Percentiles rank a stretch among this genome's conserved stretches.
These are phyloP conservation scores for Gomphus bonarii DNA, from an alignment of 1,284 basidiomycete species.

Conservation along the genomic window DNA sequence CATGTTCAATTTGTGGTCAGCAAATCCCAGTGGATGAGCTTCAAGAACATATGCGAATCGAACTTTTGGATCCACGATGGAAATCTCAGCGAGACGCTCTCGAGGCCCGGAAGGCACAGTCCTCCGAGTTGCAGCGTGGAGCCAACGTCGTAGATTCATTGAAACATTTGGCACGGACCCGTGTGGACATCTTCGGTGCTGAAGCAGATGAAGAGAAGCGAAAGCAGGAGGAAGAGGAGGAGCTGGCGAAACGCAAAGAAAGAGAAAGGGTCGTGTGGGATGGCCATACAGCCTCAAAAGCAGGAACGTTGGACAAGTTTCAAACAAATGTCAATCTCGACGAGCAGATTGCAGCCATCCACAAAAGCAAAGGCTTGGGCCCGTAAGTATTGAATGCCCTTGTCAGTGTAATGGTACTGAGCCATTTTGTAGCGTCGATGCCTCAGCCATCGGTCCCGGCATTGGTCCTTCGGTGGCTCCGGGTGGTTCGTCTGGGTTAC, in stretches of 20 bases:
- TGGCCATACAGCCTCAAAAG: slow-evolving; percentile 87
- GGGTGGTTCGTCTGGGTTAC: slow-evolving; percentile 35
- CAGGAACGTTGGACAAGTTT: slow-evolving; percentile 81
- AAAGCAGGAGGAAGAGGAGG: slow-evolving; percentile 78
- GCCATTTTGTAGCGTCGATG: slow-evolving; percentile 44
- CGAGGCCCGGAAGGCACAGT: slow-evolving; percentile 83
- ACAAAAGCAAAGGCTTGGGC: slow-evolving; percentile 79
- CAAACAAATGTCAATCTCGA: slow-evolving; percentile 87
- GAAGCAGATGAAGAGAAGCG: slow-evolving; percentile 83
- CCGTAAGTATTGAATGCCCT: slow-evolving; percentile 39
- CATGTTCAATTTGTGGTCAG: slow-evolving; percentile 90
- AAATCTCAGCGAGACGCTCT: slow-evolving; percentile 85
- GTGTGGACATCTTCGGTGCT: slow-evolving; percentile 92
- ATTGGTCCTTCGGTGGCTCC: slow-evolving; percentile 71
- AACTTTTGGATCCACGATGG: slow-evolving; percentile 95
- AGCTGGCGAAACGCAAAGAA: slow-evolving; percentile 67
- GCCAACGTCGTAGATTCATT: slow-evolving; percentile 90
- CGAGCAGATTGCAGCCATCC: slow-evolving; percentile 90
- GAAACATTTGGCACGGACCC: slow-evolving; percentile 80
- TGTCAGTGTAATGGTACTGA: slow-evolving; percentile 11
- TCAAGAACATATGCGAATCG: slow-evolving; percentile 97
- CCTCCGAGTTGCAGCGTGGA: slow-evolving; percentile 79
- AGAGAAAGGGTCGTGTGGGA: slow-evolving; percentile 93
- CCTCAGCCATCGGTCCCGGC: slow-evolving; percentile 69
- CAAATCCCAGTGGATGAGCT: slow-evolving; percentile 91